Percentiles rank a stretch among this genome's conserved stretches.
Conservation (phyloP, 257 asterid genomes). For the Asclepias syriaca region DNA sequence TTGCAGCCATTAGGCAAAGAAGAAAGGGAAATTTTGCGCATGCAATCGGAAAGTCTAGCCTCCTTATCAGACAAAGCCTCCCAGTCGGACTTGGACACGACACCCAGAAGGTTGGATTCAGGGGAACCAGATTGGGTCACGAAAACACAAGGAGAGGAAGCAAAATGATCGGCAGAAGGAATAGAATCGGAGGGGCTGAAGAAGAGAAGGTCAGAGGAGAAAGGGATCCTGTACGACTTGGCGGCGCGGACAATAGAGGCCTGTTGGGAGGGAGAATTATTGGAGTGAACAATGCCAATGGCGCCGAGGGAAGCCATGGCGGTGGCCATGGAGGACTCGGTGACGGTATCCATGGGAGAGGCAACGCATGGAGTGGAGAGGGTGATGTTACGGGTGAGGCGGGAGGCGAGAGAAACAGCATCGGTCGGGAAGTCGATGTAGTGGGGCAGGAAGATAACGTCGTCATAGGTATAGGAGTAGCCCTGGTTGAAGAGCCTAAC, state of each 20-base stretch:
- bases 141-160: constrained; percentile 55
- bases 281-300: constrained; percentile 66
- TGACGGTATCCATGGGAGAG: constrained; percentile 95
- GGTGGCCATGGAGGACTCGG: constrained; percentile 82
- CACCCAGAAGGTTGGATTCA: constrained; percentile 47
- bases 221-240: constrained; percentile 66
- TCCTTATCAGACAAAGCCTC: constrained; percentile 45
- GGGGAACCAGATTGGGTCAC: constrained; percentile 48
- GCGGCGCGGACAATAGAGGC: constrained; percentile 56
- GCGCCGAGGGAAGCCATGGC: constrained; percentile 90
- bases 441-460: constrained; percentile 86
- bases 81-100: constrained; percentile 55
- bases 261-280: constrained; percentile 48
- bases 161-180: constrained; percentile 42
- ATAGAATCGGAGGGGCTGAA: constrained; percentile 50
- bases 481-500: constrained; percentile 63
- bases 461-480: constrained; percentile 90
- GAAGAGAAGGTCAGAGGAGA: constrained; percentile 40
- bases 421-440: constrained; percentile 84
- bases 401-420: constrained; percentile 68
- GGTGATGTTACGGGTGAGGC: constrained; percentile 52
- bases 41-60: constrained; percentile 47
- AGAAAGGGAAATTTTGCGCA: constrained; percentile 33
- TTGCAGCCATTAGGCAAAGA: constrained; percentile 50
- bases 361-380: constrained; percentile 83